A percentile compares a stretch with the other conserved stretches of the same genome.
These are phyloP conservation scores for Pichia sp. DNA, from an alignment of 1,139 yeast genomes.

Conservation along the genomic window DNA sequence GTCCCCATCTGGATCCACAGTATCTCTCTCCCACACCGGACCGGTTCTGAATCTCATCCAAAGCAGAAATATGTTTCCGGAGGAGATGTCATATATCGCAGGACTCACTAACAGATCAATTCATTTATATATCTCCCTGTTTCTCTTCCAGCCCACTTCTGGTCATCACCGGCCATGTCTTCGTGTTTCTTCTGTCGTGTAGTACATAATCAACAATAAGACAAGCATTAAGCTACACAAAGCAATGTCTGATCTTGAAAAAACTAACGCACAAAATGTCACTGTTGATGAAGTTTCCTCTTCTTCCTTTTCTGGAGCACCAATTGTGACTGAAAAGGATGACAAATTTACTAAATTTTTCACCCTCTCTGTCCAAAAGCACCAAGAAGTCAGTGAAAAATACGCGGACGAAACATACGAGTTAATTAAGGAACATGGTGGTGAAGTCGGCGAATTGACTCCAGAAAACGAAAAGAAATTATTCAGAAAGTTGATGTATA, in stretches of 20 bases:
- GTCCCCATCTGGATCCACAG: too few relatives aligned
- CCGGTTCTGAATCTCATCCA: neutral
- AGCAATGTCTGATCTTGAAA: too few relatives aligned
- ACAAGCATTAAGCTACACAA: too few relatives aligned
- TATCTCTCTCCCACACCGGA: too few relatives aligned
- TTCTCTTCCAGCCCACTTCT: neutral
- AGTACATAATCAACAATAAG: too few relatives aligned
- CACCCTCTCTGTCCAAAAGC: neutral
- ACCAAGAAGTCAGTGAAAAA: slow-evolving; percentile 3
- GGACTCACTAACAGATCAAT: neutral
- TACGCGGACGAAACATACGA: slow-evolving; percentile 36
- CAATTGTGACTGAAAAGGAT: neutral
- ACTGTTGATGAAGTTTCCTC: too few relatives aligned
- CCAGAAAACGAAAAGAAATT: slow-evolving; percentile 34
- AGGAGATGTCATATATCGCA: neutral
- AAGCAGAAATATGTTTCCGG: neutral
- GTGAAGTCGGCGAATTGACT: slow-evolving; percentile 27
- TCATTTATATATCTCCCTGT: neutral
- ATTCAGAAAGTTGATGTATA: slow-evolving; percentile 23
- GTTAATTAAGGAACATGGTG: slow-evolving; percentile 33
- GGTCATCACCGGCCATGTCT: too few relatives aligned
- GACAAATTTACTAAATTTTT: neutral
- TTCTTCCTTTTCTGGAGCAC: neutral
- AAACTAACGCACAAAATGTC: too few relatives aligned
- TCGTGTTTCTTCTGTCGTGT: too few relatives aligned